Conservation (phyloP, 1,284 basidiomycete species). For the Ustilago bromivora region DNA sequence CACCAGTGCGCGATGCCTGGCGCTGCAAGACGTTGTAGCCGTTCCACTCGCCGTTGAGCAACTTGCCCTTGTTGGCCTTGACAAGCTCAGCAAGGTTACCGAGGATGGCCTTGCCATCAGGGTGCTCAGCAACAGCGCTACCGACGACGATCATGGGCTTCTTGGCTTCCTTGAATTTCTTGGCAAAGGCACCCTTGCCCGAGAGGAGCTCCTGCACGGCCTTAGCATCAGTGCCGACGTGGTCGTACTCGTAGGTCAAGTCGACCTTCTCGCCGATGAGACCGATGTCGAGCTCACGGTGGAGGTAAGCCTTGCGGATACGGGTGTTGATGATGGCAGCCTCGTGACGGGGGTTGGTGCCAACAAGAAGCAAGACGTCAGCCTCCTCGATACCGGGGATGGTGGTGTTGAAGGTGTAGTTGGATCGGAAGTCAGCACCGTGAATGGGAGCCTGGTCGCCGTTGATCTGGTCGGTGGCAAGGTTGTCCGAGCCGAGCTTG, state of each 20-base stretch:
- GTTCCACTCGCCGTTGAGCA: slow-evolving; percentile 92
- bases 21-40: slow-evolving; percentile 94
- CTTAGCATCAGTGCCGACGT: slow-evolving; percentile 83
- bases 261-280: slow-evolving; percentile 91
- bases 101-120: slow-evolving; percentile 84
- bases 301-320: slow-evolving; percentile 93
- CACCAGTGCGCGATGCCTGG: slow-evolving; percentile 89
- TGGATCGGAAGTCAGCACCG: slow-evolving; percentile 91
- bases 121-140: slow-evolving; percentile 85
- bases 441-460: slow-evolving; percentile 78
- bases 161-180: slow-evolving; percentile 90
- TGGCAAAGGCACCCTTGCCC: slow-evolving; percentile 80
- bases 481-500: slow-evolving; percentile 94
- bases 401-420: slow-evolving; percentile 97
- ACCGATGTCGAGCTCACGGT: slow-evolving; percentile 85
- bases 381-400: slow-evolving; percentile 92
- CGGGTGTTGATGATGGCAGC: slow-evolving; percentile 97
- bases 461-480: slow-evolving; percentile 80
- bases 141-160: slow-evolving; percentile 94
- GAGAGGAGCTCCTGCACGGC: slow-evolving; percentile 83
- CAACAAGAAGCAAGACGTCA: slow-evolving; percentile 92
- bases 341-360: slow-evolving; percentile 97
- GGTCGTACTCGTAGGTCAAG: slow-evolving; percentile 92
- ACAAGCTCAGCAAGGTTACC: slow-evolving; percentile 84
- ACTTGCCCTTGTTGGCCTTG: slow-evolving; percentile 74